Percentiles rank a stretch among this genome's conserved stretches.
phyloP scores from a whole-genome alignment of 805 yeast genomes.

The Sporopachydermia lactativora region DNA sequence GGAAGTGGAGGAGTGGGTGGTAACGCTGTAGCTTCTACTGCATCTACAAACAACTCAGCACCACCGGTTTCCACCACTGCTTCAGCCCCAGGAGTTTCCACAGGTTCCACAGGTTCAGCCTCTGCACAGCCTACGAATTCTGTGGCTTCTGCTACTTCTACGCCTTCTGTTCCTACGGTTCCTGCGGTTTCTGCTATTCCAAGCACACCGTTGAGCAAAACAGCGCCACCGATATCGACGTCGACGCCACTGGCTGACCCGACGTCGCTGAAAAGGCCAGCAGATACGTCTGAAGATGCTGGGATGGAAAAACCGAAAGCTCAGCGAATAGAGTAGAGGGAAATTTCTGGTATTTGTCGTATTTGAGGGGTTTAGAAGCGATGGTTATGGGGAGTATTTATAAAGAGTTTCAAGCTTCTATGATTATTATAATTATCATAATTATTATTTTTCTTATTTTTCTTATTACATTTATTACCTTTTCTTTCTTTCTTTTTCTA shows the following conservation, averaged over 20 bases:
- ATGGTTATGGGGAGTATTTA: no score
- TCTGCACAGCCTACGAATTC: constrained; percentile 5
- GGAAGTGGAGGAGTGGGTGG: no score
- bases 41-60: constrained; percentile 4
- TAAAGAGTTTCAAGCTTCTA: no score
- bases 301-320: background rate
- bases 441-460: no score
- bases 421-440: no score
- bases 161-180: constrained; percentile 2
- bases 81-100: background rate
- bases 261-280: background rate
- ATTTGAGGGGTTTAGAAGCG: no score
- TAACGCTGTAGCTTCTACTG: constrained; percentile 3
- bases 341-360: no score
- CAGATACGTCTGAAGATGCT: background rate
- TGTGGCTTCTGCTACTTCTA: constrained; percentile 5
- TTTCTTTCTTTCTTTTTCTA: no score
- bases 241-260: background rate
- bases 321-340: background rate
- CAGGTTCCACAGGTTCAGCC: constrained; percentile 3
- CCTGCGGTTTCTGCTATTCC: constrained; percentile 4
- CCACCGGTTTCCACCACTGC: constrained; percentile 5
- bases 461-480: no score
- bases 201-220: constrained; percentile 4
- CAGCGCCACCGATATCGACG: background rate